Base-by-base conservation (phyloP, 73 alveolate genomes). In the Uronychia binucleata region DNA sequence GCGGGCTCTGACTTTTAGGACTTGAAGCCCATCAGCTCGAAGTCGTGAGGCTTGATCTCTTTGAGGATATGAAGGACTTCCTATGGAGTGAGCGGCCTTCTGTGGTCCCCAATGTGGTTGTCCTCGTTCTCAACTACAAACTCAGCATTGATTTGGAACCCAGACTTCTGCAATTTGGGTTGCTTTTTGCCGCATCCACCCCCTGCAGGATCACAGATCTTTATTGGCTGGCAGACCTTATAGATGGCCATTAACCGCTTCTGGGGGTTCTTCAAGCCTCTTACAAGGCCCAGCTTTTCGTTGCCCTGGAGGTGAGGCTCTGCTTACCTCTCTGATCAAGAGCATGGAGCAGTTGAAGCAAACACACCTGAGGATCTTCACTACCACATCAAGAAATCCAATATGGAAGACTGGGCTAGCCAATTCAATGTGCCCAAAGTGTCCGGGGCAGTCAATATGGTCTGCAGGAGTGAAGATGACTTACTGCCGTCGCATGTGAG, bases 401-500 rank as follows among this genome's bases (percentile, higher is more conserved):
- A 92, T 92, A 84, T 95, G 99, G 88, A 87, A 97, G 33, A 95
- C 97, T 31, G 98, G 98, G 81, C 58, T 89, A 19, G 97, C 98
- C 28, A 97, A 92, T 30, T 90, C 95, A 80, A 97, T 94, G 81
- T 92, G 98, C 5, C 99, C 99, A 78, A 97, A 96, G 92, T 97
- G 99, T 30, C 99, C 99, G 25, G 99, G 99, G 84, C 99, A 97
- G 59, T 95, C 96, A 58, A 89, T 93, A 60, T 84, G 81, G 58
- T 85, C 95, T 90, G 77, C 31, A 34, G 11, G 8, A 28, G 59
- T 8, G 0, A 28, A 78, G 57, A 77, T 30, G 19, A 26, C 89
- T 90, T 85, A 90, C 97, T 84, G 35, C 98, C 96, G 59, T 86
- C 89, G 87, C 99, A 97, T 31, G 98, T 95, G 59, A 75, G 46